phyloP scores from a whole-genome alignment of 768 basidiomycete genomes.

The Chalciporus chontae region DNA sequence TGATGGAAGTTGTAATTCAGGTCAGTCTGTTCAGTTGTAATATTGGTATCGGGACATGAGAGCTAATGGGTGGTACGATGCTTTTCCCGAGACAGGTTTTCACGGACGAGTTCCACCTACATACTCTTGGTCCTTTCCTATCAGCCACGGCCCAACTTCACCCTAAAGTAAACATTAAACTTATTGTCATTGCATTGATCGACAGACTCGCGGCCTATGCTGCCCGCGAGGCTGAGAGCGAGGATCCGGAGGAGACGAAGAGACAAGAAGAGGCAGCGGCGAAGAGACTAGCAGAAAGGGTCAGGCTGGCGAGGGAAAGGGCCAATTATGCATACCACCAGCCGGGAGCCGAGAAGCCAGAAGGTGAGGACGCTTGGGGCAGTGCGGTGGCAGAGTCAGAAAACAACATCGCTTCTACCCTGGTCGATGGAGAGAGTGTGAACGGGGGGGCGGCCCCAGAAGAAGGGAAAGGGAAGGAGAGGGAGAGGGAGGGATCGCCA shows the following conservation, averaged over 20 bases:
- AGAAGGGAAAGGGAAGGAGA: conserved; percentile 45
- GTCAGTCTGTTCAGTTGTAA: conserved; percentile 42
- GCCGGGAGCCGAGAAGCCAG: conserved; percentile 16
- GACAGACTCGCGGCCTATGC: conserved; percentile 95
- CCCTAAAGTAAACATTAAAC: conserved; percentile 97
- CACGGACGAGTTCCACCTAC: conserved; percentile 97
- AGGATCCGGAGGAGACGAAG: conserved; percentile 93
- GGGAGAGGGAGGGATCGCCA: conserved; percentile 52
- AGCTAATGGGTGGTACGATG: background rate
- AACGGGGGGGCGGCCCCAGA: conserved; percentile 26
- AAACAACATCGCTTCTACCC: conserved; percentile 6
- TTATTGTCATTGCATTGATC: conserved; percentile 96
- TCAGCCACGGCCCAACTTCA: conserved; percentile 95
- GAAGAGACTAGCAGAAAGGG: conserved; percentile 80
- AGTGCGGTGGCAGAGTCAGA: conserved; percentile 22
- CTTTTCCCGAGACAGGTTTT: conserved; percentile 66
- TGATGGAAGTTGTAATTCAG: conserved; percentile 99
- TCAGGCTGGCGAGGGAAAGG: conserved; percentile 67
- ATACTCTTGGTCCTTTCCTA: conserved; percentile 93
- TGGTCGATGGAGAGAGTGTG: background rate
- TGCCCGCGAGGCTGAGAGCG: conserved; percentile 94
- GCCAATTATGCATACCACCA: conserved; percentile 49
- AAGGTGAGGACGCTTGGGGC: conserved; percentile 26
- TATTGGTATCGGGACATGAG: background rate
- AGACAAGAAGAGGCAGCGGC: conserved; percentile 92